These are phyloP conservation scores for Aspergillus jensenii DNA, from an alignment of 2,329 filamentous ascomycete species.

Conservation along the genomic window DNA sequence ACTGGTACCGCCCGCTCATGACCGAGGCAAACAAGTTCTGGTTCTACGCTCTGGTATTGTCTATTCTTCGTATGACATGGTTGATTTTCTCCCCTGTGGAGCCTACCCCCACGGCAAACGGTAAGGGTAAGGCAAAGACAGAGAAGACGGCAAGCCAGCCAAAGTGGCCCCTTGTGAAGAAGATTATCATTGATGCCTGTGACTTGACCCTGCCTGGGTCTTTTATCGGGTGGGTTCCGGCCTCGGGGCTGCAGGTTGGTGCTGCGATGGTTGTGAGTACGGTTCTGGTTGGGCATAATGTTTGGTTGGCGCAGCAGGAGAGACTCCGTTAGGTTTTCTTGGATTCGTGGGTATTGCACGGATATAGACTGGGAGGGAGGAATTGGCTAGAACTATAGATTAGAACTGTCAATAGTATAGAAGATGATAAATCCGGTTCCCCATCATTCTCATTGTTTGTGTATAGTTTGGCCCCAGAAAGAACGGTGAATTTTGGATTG, in stretches of 20 bases:
- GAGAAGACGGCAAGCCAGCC: background rate
- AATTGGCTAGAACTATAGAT: too few relatives aligned
- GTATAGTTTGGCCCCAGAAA: too few relatives aligned
- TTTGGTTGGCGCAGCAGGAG: background rate
- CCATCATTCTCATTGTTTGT: too few relatives aligned
- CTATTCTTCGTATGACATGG: conserved; percentile 36
- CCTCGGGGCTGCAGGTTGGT: conserved; percentile 53
- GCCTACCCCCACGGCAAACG: background rate
- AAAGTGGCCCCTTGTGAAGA: conserved; percentile 40
- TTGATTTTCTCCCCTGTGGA: conserved; percentile 8
- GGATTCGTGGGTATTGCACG: background rate
- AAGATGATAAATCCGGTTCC: too few relatives aligned
- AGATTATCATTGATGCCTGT: conserved; percentile 55
- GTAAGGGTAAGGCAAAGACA: background rate
- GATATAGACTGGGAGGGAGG: too few relatives aligned
- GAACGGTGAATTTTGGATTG: too few relatives aligned
- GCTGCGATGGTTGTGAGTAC: conserved; percentile 61
- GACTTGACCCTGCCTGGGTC: conserved; percentile 63
- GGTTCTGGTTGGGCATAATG: conserved; percentile 26
- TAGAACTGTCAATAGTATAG: too few relatives aligned
- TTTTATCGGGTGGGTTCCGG: conserved; percentile 60
- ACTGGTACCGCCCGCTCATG: conserved; percentile 48
- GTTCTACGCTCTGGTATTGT: conserved; percentile 61
- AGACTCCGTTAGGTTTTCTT: background rate
- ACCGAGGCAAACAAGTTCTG: conserved; percentile 67